phyloP scores from a whole-genome alignment of 805 yeast genomes.

The Candida tibetensis region DNA sequence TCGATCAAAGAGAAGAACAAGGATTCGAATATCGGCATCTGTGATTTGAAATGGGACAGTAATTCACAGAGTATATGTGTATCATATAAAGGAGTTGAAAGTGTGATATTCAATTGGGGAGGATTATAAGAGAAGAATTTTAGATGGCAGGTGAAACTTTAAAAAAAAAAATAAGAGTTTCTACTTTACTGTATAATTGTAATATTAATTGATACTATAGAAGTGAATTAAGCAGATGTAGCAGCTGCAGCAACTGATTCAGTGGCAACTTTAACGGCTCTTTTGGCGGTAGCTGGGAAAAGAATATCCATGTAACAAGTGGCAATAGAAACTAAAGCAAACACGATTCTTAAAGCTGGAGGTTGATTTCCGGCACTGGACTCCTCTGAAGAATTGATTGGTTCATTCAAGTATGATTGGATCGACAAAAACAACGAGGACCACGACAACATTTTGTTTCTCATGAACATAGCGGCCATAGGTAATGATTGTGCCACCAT shows the following conservation, averaged over 20 bases:
- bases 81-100: slow-evolving; percentile 33
- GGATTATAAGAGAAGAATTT: too few species aligned
- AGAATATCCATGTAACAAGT: slow-evolving; percentile 56
- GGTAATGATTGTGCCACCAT: slow-evolving; percentile 58
- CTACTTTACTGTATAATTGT: too few species aligned
- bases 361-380: slow-evolving; percentile 36
- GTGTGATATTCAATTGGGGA: slow-evolving; percentile 23
- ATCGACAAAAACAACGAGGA: slow-evolving; percentile 50
- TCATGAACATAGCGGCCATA: slow-evolving; percentile 68
- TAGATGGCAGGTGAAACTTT: too few species aligned
- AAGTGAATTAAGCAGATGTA: slow-evolving; percentile 5
- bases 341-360: slow-evolving; percentile 44
- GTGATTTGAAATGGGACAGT: slow-evolving; percentile 39
- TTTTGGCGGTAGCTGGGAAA: slow-evolving; percentile 39
- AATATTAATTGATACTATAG: slow-evolving; percentile 3
- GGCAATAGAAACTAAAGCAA: slow-evolving; percentile 46
- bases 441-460: slow-evolving; percentile 57
- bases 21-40: slow-evolving; percentile 25
- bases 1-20: slow-evolving; percentile 7
- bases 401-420: slow-evolving; percentile 47
- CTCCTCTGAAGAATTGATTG: slow-evolving; percentile 26
- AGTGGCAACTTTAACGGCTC: slow-evolving; percentile 18
- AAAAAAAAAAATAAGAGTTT: too few species aligned
- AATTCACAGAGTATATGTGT: slow-evolving; percentile 25
- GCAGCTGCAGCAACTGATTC: slow-evolving; percentile 21